Evolutionary conservation across 2,329 filamentous ascomycete genomes (phyloP).

Genomic region (Hypoxylon sp.): DNA sequence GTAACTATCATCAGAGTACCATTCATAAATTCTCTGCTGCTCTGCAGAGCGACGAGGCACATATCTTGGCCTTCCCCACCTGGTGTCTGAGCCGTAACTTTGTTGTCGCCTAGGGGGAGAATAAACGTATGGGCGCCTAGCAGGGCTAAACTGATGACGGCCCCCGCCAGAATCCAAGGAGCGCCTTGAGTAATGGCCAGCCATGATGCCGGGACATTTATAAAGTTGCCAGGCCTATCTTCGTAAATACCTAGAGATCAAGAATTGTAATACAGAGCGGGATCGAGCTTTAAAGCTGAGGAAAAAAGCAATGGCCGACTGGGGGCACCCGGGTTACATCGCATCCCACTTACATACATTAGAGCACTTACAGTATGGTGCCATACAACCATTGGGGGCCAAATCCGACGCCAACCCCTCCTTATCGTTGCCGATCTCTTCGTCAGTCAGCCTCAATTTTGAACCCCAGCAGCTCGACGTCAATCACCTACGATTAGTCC

Average conservation of each 20-base stretch:
- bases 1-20: conserved; percentile 7
- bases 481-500: not conserved
- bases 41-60: not conserved
- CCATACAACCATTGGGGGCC: conserved; percentile 3
- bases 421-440: not conserved
- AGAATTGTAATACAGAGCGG: not conserved
- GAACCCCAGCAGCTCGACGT: not conserved
- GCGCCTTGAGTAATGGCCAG: not conserved
- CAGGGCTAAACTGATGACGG: not conserved
- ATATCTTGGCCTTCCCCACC: not conserved
- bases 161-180: not conserved
- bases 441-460: not conserved
- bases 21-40: not conserved
- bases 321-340: not conserved
- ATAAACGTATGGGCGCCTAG: conserved; percentile 1
- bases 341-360: conserved; percentile 1
- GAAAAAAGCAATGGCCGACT: not conserved
- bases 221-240: not conserved
- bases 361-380: not conserved
- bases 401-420: not conserved
- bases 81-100: not conserved
- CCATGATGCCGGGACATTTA: not conserved
- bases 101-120: conserved; percentile 2
- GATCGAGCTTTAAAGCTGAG: not conserved
- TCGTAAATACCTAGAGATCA: not conserved